These are phyloP conservation scores for Przewalskia tangutica DNA, from an alignment of 257 asterid genomes.

Conservation along the genomic window DNA sequence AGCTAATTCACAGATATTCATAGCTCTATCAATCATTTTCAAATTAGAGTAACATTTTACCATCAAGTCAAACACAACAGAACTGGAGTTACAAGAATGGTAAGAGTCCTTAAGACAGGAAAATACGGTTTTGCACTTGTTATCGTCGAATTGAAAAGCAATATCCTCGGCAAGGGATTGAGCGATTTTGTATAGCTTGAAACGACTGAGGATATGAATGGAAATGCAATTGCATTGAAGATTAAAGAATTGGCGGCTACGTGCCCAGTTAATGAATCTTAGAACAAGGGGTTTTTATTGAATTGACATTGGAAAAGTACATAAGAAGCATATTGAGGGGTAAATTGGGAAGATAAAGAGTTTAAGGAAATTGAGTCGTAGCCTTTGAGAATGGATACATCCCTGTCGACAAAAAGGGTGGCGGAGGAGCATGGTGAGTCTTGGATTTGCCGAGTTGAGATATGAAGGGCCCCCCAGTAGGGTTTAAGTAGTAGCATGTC, in stretches of 20 bases:
- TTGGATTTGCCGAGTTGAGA: constrained; percentile 14
- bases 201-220: constrained; percentile 73
- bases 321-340: constrained; percentile 55
- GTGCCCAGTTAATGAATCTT: constrained; percentile 64
- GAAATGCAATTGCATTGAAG: constrained; percentile 52
- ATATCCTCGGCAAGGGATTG: constrained; percentile 52
- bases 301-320: constrained; percentile 55
- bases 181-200: constrained; percentile 62
- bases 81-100: constrained; percentile 60
- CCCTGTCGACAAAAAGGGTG: constrained; percentile 33
- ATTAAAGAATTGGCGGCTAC: constrained; percentile 48
- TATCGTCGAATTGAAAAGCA: constrained; percentile 22
- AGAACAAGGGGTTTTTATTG: constrained; percentile 30
- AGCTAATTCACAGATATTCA: constrained; percentile 33
- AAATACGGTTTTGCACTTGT: constrained; percentile 35
- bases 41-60: constrained; percentile 52
- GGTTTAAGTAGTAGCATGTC: constrained; percentile 41
- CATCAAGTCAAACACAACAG: constrained; percentile 70
- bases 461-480: constrained; percentile 25
- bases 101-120: constrained; percentile 49
- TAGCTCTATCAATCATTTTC: constrained; percentile 60
- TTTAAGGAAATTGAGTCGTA: constrained; percentile 40
- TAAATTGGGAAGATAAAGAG: constrained; percentile 42
- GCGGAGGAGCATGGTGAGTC: constrained; percentile 28
- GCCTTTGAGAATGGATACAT: constrained; percentile 46